Base-by-base conservation (phyloP, 2,329 filamentous ascomycete genomes). In the Meredithiella fracta region DNA sequence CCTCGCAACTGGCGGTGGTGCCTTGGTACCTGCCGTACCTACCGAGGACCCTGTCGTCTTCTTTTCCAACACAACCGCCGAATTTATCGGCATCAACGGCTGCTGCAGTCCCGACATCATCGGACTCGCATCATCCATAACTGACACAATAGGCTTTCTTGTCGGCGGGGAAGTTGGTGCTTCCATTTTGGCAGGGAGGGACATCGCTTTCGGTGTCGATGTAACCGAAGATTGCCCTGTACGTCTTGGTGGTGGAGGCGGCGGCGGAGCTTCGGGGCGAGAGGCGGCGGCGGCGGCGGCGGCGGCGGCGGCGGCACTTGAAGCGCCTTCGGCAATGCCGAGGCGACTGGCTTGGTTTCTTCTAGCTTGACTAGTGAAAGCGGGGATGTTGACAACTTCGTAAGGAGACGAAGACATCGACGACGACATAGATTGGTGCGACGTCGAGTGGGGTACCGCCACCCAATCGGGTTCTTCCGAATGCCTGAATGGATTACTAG, bases 381-480 rank as follows among this genome's bases (percentile, higher is more conserved):
- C 53, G 5, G 77, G 75, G 53, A 76, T 68, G 58, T 72, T 74
- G 57, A 80, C 71, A 57, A 80, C 74, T 60, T 80, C 78, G 60
- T 77, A 80, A 1, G 75, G 76, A 20, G 76, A 80, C 55, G 73
- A 78, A 8, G 77, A 80, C 59, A 80, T 72, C 63, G 73, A 79
- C 1, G 75, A 78, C 59, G 72, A 72, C 0, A 76, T 71, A 0
- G 75, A 77, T 29, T 76, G 66, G 38, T 75, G 72, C 15, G 77
- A 77, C 44, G 73, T 71, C 2, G 74, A 69, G 31, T 77, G 70
- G 22, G 79, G 74, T 4, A 83, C 72, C 2, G 75, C 76, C 44
- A 94, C 80, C 92, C 92, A 97, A 63, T 96, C 90, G 8, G 83
- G 79, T 66, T 94, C 86, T 31, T 83, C 75, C 1, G 78, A 82